Evolutionary conservation across 352 stramenopile genomes (phyloP), one percentile per base, ranked within the genome.

Genomic region (Blastocystis sp.): DNA sequence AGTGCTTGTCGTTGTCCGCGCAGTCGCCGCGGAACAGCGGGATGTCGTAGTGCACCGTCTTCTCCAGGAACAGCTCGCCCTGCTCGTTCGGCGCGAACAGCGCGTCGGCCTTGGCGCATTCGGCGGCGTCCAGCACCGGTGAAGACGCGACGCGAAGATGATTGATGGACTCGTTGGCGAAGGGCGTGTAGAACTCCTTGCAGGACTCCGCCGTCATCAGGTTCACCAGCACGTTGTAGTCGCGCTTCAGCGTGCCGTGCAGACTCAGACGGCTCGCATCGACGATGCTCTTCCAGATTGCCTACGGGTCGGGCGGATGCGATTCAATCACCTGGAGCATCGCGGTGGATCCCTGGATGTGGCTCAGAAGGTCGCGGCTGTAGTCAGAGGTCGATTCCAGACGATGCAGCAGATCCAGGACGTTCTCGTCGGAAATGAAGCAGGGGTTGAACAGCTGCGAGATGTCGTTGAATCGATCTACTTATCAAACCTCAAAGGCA

Each of bases 361-460:
- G 11, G 38, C 42, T 10, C 3, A 68, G 52, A 14, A 38, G 45
- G 52, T 45, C 38, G 7, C 40, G 19, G 11, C 52, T 59, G 45
- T 69, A 84, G 14, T 66, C 52, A 19, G 74, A 84, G n/a, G 24
- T 17, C 17, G 34, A 34, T 28, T 68, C 34, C 10, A 84, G 74
- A 59, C 74, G 74, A 19, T 38, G 54, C 21, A 84, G n/a, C 74
- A 68, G n/a, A 24, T 84, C 74, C 0, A 84, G 19, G 2, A 69
- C 54, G 4, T 54, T 69, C 60, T 34, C 2, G 61, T 84, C 74
- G 11, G 24, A 34, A 48, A 69, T n/a, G 74, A 84, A 84, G 38
- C 74, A 84, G 17, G 74, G 74, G 74, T 84, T 84, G 34, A 84
- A 84, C 14, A 84, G 60, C 21, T 28, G 74, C 21, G 21, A 59